These are phyloP conservation scores for Aspergillus pseudotamarii DNA, from an alignment of 2,329 filamentous ascomycete genomes.

Conservation along the genomic window DNA sequence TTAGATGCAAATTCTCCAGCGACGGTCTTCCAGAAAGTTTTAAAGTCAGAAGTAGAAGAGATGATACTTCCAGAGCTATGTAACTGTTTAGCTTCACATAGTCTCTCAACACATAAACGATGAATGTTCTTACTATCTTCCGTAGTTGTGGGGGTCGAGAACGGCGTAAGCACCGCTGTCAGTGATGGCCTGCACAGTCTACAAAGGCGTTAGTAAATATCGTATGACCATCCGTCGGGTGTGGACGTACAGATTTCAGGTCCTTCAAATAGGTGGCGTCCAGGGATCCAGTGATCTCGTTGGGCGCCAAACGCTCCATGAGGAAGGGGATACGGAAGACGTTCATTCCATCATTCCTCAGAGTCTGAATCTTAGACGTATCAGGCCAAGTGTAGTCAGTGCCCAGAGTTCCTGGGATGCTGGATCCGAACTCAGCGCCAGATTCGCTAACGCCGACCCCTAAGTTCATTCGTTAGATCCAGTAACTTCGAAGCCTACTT, in stretches of 20 bases:
- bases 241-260: constrained; percentile 30
- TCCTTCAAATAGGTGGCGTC: constrained; percentile 48
- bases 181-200: constrained; percentile 43
- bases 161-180: constrained; percentile 55
- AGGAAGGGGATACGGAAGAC: constrained; percentile 59
- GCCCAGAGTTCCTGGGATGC: constrained; percentile 58
- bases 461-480: constrained; percentile 7
- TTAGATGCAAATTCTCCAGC: constrained; percentile 58
- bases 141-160: constrained; percentile 66
- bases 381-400: constrained; percentile 67
- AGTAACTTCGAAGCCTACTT: too few species aligned
- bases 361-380: constrained; percentile 52
- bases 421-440: constrained; percentile 68
- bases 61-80: constrained; percentile 26
- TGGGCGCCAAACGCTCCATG: constrained; percentile 59
- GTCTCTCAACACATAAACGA: background rate
- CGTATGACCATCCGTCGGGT: background rate
- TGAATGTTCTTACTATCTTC: constrained; percentile 34
- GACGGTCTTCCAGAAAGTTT: constrained; percentile 60
- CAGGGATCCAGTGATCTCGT: constrained; percentile 46
- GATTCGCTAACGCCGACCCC: constrained; percentile 57
- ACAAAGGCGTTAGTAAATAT: background rate
- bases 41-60: constrained; percentile 55
- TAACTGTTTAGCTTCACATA: background rate
- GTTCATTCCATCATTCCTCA: constrained; percentile 58